Evolutionary conservation across 345 rosid genomes (phyloP).

Genomic region (Orychophragmus violaceus): DNA sequence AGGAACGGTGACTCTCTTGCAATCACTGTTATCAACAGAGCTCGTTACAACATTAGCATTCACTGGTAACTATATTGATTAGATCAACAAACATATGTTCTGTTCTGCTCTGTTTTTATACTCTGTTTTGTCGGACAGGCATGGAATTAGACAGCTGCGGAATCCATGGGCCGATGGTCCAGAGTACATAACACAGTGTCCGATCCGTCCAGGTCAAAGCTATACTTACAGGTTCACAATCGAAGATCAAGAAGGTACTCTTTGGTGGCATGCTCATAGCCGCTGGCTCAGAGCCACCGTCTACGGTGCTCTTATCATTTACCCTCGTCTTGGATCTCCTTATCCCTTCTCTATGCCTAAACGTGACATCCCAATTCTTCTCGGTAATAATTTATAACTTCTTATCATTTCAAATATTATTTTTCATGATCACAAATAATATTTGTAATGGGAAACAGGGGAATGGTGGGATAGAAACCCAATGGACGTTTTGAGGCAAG

Average conservation of each 20-base stretch:
- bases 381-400: conserved; percentile 34
- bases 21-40: conserved; percentile 63
- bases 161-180: conserved; percentile 98
- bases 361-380: conserved; percentile 59
- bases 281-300: conserved; percentile 81
- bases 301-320: conserved; percentile 69
- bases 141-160: conserved; percentile 57
- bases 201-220: conserved; percentile 60
- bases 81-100: neutral
- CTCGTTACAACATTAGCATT: conserved; percentile 53
- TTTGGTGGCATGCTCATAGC: conserved; percentile 98
- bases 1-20: conserved; percentile 67
- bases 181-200: conserved; percentile 73
- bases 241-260: conserved; percentile 62
- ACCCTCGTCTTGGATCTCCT: conserved; percentile 53
- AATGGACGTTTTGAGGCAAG: conserved; percentile 50
- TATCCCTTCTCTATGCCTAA: conserved; percentile 63
- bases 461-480: conserved; percentile 91
- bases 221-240: conserved; percentile 59
- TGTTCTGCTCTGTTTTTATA: conserved; percentile 7
- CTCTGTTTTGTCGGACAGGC: conserved; percentile 34
- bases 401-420: neutral
- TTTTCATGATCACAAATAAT: neutral
- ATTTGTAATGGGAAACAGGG: conserved; percentile 33
- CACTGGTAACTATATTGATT: conserved; percentile 50